These are phyloP conservation scores for Thielaviopsis ethacetica DNA, from an alignment of 2,329 filamentous ascomycete genomes.

Conservation along the genomic window DNA sequence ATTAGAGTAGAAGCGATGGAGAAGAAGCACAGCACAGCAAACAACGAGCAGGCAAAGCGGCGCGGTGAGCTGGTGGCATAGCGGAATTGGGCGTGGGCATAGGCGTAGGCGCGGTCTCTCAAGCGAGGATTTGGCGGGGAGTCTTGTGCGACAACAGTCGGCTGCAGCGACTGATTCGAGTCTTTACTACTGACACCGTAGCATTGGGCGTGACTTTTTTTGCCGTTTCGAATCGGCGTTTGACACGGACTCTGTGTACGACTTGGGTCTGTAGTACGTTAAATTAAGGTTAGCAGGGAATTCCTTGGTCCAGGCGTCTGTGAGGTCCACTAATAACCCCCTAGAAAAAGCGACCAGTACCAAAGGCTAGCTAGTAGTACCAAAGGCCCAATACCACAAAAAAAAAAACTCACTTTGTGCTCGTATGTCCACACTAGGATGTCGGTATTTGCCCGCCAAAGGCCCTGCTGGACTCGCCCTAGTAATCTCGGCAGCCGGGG, in stretches of 20 bases:
- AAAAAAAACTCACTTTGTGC: too few relatives aligned
- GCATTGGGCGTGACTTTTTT: background rate
- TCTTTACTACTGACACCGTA: background rate
- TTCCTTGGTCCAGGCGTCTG: background rate
- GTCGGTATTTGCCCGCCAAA: too few relatives aligned
- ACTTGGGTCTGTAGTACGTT: background rate
- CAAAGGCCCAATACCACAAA: too few relatives aligned
- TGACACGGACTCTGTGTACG: background rate
- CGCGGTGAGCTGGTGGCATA: conserved; percentile 52
- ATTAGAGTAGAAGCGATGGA: conserved; percentile 49
- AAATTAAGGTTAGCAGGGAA: background rate
- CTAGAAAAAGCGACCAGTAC: too few relatives aligned
- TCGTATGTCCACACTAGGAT: too few relatives aligned
- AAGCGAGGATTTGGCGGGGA: background rate
- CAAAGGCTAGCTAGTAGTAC: too few relatives aligned
- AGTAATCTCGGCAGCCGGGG: too few relatives aligned
- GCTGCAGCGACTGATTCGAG: background rate
- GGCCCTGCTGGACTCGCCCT: too few relatives aligned
- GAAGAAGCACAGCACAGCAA: conserved; percentile 48
- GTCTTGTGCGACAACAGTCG: background rate
- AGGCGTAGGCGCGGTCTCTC: background rate
- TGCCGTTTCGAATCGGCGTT: background rate
- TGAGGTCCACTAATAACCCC: background rate
- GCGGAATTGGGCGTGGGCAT: conserved; percentile 35
- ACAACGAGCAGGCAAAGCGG: conserved; percentile 44